Evolutionary conservation across 768 basidiomycete genomes (phyloP), one percentile per base, ranked within the genome.

Genomic region (Boletellus sp.): DNA sequence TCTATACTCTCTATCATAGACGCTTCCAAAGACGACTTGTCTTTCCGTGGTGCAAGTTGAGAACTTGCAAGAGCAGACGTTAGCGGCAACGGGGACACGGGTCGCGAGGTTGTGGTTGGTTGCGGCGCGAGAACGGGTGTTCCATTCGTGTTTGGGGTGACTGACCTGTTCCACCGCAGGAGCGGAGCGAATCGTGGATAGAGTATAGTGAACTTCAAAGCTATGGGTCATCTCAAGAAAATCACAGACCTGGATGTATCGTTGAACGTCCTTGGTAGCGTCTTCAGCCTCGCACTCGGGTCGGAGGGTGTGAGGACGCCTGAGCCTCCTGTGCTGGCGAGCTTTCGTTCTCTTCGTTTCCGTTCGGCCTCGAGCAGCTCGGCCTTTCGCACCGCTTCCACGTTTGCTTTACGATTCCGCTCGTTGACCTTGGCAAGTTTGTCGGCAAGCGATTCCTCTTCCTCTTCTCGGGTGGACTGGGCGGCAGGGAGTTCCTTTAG

Each of bases 381-480:
- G 0, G 88, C 87, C 55, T 79, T 81, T 51, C 89, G 77, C 45
- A 93, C 80, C 4, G 81, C 80, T 60, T 94, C 95, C 56, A 82
- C 55, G 50, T 95, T 95, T 26, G 86, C 85, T 64, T 80, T 85
- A 48, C 89, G 79, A 66, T 97, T 97, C 48, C 92, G 81, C 70
- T 94, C 91, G 63, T 95, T 97, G 47, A 98, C 84, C 62, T 73
- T 81, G 15, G 88, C 81, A 22, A 95, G 75, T 61, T 80, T 69
- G 54, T 89, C 59, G 10, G 61, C 65, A 6, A 66, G 61, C 6
- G 68, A 68, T 52, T 64, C 66, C 17, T 62, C 64, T 4, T 65
- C 63, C 42, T 63, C 68, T 44, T 61, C 66, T 38, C 60, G 58
- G 10, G 36, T 17, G n/a, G 7, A 40, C 35, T 58, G 58, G n/a